Conservation (phyloP, 345 rosid genomes). For the Dovyalis caffra region DNA sequence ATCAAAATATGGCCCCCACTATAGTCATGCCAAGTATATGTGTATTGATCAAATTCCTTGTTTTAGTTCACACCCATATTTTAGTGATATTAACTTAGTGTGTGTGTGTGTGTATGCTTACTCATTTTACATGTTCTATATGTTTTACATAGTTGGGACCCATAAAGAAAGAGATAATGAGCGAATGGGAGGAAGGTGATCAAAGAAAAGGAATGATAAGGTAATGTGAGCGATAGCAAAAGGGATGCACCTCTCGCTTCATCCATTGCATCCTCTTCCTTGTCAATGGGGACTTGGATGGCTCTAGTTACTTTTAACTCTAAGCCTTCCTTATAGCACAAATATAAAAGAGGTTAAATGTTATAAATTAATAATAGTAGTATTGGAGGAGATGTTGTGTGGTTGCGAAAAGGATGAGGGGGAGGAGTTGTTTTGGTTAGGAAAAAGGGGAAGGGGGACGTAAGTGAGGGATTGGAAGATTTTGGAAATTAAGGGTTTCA, state of each 20-base stretch:
- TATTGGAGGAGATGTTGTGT: too few relatives aligned
- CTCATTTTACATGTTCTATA: neutral
- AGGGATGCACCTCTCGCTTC: slow-evolving; percentile 10
- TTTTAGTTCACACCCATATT: neutral
- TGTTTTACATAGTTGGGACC: slow-evolving; percentile 21
- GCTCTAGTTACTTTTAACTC: slow-evolving; percentile 30
- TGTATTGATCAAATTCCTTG: slow-evolving; percentile 7
- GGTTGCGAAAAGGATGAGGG: too few relatives aligned
- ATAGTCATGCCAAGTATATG: slow-evolving; percentile 12
- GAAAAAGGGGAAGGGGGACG: too few relatives aligned
- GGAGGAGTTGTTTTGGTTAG: too few relatives aligned
- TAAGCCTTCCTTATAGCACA: slow-evolving; percentile 17
- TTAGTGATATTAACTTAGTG: neutral
- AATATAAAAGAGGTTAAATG: slow-evolving; percentile 10
- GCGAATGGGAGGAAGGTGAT: slow-evolving; percentile 1
- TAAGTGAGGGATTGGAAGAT: too few relatives aligned
- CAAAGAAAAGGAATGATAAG: slow-evolving; percentile 8
- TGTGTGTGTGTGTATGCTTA: neutral
- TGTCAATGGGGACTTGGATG: slow-evolving; percentile 23
- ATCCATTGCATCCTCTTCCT: slow-evolving; percentile 13
- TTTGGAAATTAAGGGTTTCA: too few relatives aligned
- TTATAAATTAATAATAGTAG: neutral
- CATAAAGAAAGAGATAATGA: slow-evolving; percentile 21
- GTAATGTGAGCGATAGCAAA: slow-evolving; percentile 13
- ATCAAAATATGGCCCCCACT: slow-evolving; percentile 8